Evolutionary conservation across 2,329 filamentous ascomycete species (phyloP).

Genomic region (Sporothrix luriei): DNA sequence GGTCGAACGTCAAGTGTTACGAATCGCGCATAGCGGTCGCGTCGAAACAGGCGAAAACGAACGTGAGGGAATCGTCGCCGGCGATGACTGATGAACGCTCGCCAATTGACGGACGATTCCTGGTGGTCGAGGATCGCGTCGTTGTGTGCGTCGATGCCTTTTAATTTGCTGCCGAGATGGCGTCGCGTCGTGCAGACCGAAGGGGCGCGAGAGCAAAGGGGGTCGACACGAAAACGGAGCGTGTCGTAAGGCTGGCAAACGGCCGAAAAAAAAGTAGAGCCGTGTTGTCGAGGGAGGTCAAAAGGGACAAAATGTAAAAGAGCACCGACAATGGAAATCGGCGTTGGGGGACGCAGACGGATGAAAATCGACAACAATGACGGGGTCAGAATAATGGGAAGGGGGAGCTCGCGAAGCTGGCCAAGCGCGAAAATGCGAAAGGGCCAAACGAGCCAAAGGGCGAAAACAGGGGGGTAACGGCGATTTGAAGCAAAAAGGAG

Average conservation of each 20-base stretch:
- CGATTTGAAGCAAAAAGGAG: conserved; percentile 22
- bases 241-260: neutral
- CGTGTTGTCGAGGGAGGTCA: neutral
- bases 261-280: neutral
- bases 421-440: neutral
- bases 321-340: conserved; percentile 1
- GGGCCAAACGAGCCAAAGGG: neutral
- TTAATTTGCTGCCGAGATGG: neutral
- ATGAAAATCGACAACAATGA: conserved; percentile 26
- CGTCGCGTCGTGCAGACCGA: conserved; percentile 7
- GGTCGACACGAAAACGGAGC: conserved; percentile 4
- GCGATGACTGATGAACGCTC: neutral
- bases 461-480: conserved; percentile 7
- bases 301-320: conserved; percentile 13
- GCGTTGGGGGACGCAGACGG: conserved; percentile 13
- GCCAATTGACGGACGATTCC: neutral
- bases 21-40: conserved; percentile 30
- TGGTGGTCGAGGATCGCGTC: conserved; percentile 5
- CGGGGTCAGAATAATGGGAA: conserved; percentile 25
- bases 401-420: conserved; percentile 16
- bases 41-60: conserved; percentile 17
- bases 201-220: conserved; percentile 4
- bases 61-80: neutral
- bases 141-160: neutral
- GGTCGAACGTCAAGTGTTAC: conserved; percentile 14